Percentiles rank a stretch among this genome's conserved stretches.
Evolutionary conservation across 139 green algal species (phyloP).

Genomic region (Chlamydomonas sp.): DNA sequence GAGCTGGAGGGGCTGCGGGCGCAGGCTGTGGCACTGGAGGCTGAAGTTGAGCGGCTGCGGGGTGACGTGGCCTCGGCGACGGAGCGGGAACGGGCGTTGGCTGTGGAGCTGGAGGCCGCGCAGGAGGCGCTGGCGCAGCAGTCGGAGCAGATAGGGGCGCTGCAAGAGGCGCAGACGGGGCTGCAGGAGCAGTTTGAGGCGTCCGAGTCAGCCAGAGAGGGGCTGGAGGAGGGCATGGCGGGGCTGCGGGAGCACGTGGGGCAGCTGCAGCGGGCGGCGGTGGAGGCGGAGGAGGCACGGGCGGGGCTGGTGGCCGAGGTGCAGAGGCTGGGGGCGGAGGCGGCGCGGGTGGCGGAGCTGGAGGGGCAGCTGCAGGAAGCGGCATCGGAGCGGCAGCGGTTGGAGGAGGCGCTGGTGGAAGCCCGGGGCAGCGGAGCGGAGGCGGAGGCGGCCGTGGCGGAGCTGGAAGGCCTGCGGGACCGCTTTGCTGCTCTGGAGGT

Average conservation of each 20-base stretch:
- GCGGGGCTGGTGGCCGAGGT: not conserved
- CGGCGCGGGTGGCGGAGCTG: not conserved
- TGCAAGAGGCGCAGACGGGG: too few relatives aligned
- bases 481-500: not conserved
- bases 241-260: not conserved
- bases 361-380: not conserved
- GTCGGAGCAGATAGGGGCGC: not conserved
- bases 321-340: not conserved
- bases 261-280: not conserved
- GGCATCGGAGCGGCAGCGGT: not conserved
- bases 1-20: not conserved
- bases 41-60: not conserved
- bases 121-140: not conserved
- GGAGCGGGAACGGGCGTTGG: not conserved
- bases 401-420: not conserved
- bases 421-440: not conserved
- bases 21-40: not conserved
- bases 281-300: not conserved
- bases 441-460: not conserved
- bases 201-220: not conserved
- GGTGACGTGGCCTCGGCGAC: not conserved
- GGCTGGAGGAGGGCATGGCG: conserved; percentile 9
- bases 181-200: not conserved
- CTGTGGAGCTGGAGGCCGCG: not conserved
- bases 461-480: not conserved